These are phyloP conservation scores for Ogataea hybrid DNA, from an alignment of 1,139 yeast genomes.

Conservation along the genomic window DNA sequence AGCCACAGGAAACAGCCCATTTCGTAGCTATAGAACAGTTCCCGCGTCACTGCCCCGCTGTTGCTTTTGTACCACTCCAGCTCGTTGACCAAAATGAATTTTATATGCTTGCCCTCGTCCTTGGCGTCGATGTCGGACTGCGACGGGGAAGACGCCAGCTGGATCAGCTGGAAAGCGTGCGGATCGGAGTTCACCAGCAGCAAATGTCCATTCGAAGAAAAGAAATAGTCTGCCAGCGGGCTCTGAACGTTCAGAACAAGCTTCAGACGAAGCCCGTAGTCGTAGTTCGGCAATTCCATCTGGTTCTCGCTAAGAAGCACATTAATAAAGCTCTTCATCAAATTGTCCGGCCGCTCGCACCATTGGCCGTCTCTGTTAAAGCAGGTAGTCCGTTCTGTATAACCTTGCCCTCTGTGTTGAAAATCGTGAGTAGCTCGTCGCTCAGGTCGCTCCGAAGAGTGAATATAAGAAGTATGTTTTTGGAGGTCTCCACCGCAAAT, in stretches of 20 bases:
- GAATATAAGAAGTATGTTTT: conserved; percentile 35
- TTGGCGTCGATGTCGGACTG: conserved; percentile 27
- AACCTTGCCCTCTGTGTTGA: conserved; percentile 37
- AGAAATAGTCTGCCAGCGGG: conserved; percentile 36
- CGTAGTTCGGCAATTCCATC: conserved; percentile 30
- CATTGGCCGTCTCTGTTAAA: conserved; percentile 15
- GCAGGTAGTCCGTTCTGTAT: conserved; percentile 48
- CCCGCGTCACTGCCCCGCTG: conserved; percentile 17
- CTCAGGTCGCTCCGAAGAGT: conserved; percentile 27
- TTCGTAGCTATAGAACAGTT: conserved; percentile 23
- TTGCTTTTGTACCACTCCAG: conserved; percentile 30
- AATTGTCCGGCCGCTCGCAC: conserved; percentile 30
- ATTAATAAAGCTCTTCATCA: conserved; percentile 28
- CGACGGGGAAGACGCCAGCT: conserved; percentile 29
- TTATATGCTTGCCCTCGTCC: conserved; percentile 27
- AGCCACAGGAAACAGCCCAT: conserved; percentile 31
- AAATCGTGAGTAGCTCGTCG: conserved; percentile 41
- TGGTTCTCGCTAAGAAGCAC: conserved; percentile 24
- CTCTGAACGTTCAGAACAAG: conserved; percentile 45
- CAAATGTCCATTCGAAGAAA: conserved; percentile 31
- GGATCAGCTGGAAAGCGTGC: conserved; percentile 41
- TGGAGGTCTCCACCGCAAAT: conserved; percentile 34
- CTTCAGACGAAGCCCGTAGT: conserved; percentile 39
- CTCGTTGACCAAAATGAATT: conserved; percentile 29
- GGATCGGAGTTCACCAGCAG: conserved; percentile 38